Evolutionary conservation across 2,329 filamentous ascomycete species (phyloP).

Genomic region (Dactylonectria estremocensis): DNA sequence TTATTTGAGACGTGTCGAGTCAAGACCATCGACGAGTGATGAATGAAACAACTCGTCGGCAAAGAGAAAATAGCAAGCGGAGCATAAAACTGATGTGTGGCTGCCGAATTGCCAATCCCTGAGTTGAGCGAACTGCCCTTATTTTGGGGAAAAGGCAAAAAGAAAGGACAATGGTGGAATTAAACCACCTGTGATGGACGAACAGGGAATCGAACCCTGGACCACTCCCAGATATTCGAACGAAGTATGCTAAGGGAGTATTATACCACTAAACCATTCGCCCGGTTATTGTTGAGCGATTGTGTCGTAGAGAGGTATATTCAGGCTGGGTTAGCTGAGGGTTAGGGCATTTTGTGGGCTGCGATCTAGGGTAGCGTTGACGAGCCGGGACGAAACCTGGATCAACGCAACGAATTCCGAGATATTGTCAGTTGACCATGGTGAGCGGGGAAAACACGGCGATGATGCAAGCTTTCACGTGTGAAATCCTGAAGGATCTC

Average conservation of each 20-base stretch:
- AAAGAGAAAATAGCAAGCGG: too few relatives aligned
- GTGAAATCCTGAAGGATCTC: background rate
- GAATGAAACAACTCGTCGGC: too few relatives aligned
- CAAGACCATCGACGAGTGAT: background rate
- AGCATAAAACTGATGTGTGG: too few relatives aligned
- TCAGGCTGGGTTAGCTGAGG: background rate
- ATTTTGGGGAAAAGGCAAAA: background rate
- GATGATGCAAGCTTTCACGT: background rate
- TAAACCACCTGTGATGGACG: conserved; percentile 39
- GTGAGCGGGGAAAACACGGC: background rate
- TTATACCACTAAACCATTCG: conserved; percentile 51
- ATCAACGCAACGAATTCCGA: background rate
- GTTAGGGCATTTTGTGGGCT: background rate
- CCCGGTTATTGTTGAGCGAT: conserved; percentile 30
- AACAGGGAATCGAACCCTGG: conserved; percentile 48
- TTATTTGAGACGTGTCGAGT: too few relatives aligned
- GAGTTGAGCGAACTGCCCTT: too few relatives aligned
- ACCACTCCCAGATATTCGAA: conserved; percentile 35
- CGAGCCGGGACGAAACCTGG: background rate
- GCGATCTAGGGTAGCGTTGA: conserved; percentile 12
- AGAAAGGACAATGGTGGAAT: conserved; percentile 21
- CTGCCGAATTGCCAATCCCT: background rate
- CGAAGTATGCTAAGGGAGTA: conserved; percentile 46
- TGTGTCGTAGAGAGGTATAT: conserved; percentile 19
- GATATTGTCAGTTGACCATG: background rate